Evolutionary conservation across 2,329 filamentous ascomycete species (phyloP), one percentile per base, ranked within the genome.

Genomic region (Cordyceps javanica): DNA sequence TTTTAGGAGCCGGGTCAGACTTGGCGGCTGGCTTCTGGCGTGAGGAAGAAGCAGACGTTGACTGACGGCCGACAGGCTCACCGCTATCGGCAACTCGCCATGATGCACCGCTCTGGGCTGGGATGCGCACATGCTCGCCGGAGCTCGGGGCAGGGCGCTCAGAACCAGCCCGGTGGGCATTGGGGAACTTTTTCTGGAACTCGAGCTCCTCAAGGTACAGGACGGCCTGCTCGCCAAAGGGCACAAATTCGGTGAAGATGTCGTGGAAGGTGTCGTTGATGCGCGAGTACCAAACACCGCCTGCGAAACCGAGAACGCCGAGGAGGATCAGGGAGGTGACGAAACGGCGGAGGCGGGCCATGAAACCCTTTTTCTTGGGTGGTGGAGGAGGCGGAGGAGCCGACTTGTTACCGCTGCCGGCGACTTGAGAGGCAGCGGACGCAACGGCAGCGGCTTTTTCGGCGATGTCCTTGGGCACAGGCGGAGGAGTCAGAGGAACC

Each of bases 231-330:
- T 99, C 94, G 67, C 92, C 94, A 65, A 89, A 96, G 23, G 94
- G 94, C 19, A 99, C 76, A 72, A 93, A 99, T 75, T 97, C 92
- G 67, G 92, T 97, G 76, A 99, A 99, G 79, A 97, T 94, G 74
- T 99, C 94, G 75, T 99, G 93, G 82, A 97, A 99, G 75, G 91
- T 96, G 78, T 99, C 94, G 69, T 88, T 96, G 73, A 94, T 82
- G 63, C 96, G 85, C 57, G 94, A 93, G 73, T 96, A 94, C 80
- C 89, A 96, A 57, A 97, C 87, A 64, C 93, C 91, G 63, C 91
- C 91, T 57, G 83, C 89, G 67, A 96, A 99, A 39, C 88, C 86
- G 45, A 95, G 73, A 6, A 85, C 84, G 26, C 89, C 86, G 28
- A 97, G 82, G 45, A 96, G 74, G 61, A 92, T 76, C 50, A 97